Evolutionary conservation across 2,329 filamentous ascomycete species (phyloP).

Genomic region (Epicoccum sorghinum): DNA sequence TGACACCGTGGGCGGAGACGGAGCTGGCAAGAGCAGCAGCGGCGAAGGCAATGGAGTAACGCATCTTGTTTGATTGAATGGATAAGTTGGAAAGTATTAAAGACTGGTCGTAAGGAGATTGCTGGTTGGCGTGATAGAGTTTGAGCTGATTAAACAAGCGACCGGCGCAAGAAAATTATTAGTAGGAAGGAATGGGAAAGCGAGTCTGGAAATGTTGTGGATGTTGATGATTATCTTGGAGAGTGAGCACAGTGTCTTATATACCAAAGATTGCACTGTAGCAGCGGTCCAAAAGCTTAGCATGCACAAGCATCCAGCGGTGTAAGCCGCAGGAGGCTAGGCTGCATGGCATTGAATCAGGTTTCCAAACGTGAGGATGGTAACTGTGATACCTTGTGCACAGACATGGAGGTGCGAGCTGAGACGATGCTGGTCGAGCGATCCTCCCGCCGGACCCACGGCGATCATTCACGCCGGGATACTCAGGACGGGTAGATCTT

Average conservation of each 20-base stretch:
- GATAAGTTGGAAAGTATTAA: constrained; percentile 16
- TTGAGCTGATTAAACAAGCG: constrained; percentile 40
- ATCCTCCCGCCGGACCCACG: constrained; percentile 21
- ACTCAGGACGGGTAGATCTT: constrained; percentile 27
- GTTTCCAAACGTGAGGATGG: constrained; percentile 20
- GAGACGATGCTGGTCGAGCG: constrained; percentile 39
- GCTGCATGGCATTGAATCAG: constrained; percentile 13
- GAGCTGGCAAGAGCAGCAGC: constrained; percentile 56
- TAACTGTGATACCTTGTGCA: constrained; percentile 32
- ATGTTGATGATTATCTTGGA: constrained; percentile 32
- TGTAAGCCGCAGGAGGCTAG: constrained; percentile 6
- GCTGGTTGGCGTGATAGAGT: constrained; percentile 21
- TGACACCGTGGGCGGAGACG: constrained; percentile 64
- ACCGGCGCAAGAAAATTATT: constrained; percentile 45
- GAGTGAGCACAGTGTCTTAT: constrained; percentile 30
- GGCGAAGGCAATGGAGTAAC: constrained; percentile 55
- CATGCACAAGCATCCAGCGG: constrained; percentile 35
- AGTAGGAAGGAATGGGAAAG: constrained; percentile 33
- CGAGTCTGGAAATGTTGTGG: constrained; percentile 39
- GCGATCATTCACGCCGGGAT: constrained; percentile 18
- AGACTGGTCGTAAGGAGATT: constrained; percentile 20
- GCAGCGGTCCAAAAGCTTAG: constrained; percentile 35
- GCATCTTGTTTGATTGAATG: constrained; percentile 50
- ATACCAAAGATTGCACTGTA: constrained; percentile 23
- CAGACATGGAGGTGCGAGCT: constrained; percentile 20